Base-by-base conservation (phyloP, 495 filamentous ascomycete species). In the Neurospora sp. region DNA sequence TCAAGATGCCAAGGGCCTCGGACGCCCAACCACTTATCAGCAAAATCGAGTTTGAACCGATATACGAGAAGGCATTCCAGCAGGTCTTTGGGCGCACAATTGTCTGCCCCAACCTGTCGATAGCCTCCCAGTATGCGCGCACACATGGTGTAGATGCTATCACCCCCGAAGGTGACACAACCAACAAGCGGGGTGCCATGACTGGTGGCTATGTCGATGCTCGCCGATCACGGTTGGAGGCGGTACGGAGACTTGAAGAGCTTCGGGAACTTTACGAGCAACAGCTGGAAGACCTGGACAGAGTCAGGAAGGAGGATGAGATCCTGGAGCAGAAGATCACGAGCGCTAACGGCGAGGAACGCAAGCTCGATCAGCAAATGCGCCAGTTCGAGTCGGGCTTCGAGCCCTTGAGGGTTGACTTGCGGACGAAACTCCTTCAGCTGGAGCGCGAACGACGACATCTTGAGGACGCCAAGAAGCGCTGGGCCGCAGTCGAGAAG, bases 41-140 rank as follows among this genome's bases (percentile, higher is more conserved):
- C 76, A 97, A 96, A 81, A 84, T 99, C 71, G 88, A 91, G 73
- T 98, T 88, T 76, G 91, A 97, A 72, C 82, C 85, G 3, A 84
- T 83, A 59, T 97, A 92, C 75, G 93, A 95, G 69, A 90, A 88
- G 74, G 96, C 96, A 0, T 94, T 98, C 80, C 89, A 91, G 76
- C 93, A 97, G 75, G 92, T 98, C 6, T 98, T 99, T 83, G 96
- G 94, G 27, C 96, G 94, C 77, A 97, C 94, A 3, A 93, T 98
- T 71, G 90, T 99, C 74, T 98, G 96, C 75, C 94, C 94, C 3
- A 95, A 92, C 77, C 84, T 99, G 18, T 86, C 91, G 59, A 87
- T 97, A 70, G 94, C 93, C 8, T 88, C 91, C 9, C 92, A 97
- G 77, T 98, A 97, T 78, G 93, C 96, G 12, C 88, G 95, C 75